Base-by-base conservation (phyloP, 2,329 filamentous ascomycete species). In the Lasiodiplodia hormozganensis region DNA sequence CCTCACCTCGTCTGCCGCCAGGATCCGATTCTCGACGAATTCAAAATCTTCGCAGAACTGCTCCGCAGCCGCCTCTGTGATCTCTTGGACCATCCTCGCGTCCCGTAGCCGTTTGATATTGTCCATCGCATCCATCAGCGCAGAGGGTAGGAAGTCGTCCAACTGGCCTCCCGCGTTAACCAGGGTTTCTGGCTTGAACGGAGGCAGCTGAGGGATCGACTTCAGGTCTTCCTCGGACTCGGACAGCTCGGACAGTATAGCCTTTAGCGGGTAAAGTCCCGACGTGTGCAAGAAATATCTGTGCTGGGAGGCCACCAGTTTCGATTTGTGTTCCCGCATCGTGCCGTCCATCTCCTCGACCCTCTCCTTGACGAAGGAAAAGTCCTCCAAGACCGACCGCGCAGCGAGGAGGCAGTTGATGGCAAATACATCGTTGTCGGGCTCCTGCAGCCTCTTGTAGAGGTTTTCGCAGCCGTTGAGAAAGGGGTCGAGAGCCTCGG, bases 131-230 rank as follows among this genome's bases (percentile, higher is more conserved):
- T 99, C 96, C 85, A 97, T 95, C 36, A 97, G 85, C 2, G 95
- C 96, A 1, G 93, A 96, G 0, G 96, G 94, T 28, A 99, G 83
- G 81, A 98, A 99, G 70, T 93, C 90, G 75, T 99, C 96, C 7
- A 99, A 84, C 51, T 86, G 87, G 74, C 94, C 92, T 73, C 92
- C 92, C 2, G 90, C 89, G 62, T 84, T 81, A 1, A 86, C 81
- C n/a, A 98, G 83, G 0, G 85, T 79, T 5, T 85, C 81, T 0
- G 87, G 85, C 69, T 89, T 86, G 75, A 93, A 87, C 4, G 85
- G 80, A 0, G 85, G 82, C 1, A 91, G 82, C 0, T 76, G 75
- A 1, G 83, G 76, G 28, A 93, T 84, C 14, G 85, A 85, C 53
- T 84, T 82, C 4, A 92, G 78, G 60, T 88, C 85, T 16, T 84